Base-by-base conservation (phyloP, 1,139 yeast species). In the Wickerhamiella infanticola region DNA sequence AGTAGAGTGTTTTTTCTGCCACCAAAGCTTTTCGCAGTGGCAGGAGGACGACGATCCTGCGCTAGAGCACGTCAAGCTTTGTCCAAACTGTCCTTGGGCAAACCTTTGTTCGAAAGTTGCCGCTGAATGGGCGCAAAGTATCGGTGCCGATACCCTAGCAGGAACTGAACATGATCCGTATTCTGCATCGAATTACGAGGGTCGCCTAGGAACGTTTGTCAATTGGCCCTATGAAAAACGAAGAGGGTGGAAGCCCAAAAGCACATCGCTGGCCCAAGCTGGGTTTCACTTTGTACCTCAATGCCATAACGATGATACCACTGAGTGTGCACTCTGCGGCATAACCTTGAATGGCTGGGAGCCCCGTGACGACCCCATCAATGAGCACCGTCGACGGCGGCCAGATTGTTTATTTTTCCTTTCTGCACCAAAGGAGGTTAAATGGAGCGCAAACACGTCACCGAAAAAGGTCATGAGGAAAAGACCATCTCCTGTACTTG, bases 251-350 rank as follows among this genome's bases (percentile, higher is more conserved):
- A 57, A 54, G 6, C 75, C 81, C 0, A 69, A 72, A 0, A 59
- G 67, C 29, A 48, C 63, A 57, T 57, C 60, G 23, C 64, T 80
- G 70, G 83, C 85, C 1, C 70, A 69, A 35, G 69, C 75, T 27
- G 95, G 95, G 1, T 83, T 84, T 60, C 78, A 69, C 56, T 82
- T 70, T 60, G 68, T 75, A 11, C 94, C 94, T 66, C 58, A 72
- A 72, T 50, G 72, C 70, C 7, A 62, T 3, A 65, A 61, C 5
- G 83, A 79, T 51, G 94, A 82, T 57, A 63, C 75, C n/a, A 82
- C 76, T 0, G 68, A 72, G 9, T 84, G 95, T 55, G 68, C 79
- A 50, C 81, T 80, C 55, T 84, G 95, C 60, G 78, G 74, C 5
- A 65, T 77, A 23, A 68, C 78, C 1, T 65, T 84, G 24, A 84